Evolutionary conservation across 495 filamentous ascomycete genomes (phyloP), one percentile per base, ranked within the genome.

Genomic region (Xylaria curta): DNA sequence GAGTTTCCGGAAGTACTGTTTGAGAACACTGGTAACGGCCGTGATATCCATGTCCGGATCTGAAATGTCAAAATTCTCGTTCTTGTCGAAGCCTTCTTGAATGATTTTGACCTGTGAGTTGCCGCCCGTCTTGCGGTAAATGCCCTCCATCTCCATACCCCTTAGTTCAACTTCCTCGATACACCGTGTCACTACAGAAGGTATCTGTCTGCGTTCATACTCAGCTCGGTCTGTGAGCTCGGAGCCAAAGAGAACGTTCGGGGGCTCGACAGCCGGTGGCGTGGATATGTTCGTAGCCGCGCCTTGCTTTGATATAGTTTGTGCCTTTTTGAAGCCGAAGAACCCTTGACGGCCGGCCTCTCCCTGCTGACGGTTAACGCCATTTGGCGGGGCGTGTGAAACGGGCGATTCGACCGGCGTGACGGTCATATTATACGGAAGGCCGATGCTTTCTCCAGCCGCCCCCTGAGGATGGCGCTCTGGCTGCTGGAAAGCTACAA

Each of bases 111-210:
- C 91, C 72, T 94, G 92, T 2, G 91, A 91, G 68, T 91, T 91
- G 75, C 95, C 95, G 62, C 97, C 97, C 42, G 94, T 95, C 85
- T 99, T 99, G 72, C 97, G 91, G 84, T 99, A 99, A 74, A 99
- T 97, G 64, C 97, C 97, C 82, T 98, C 95, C 78, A 97, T 88
- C 77, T 98, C 94, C 94, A 99, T 98, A 54, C 96, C 96, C 81
- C 97, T 91, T 28, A 96, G 81, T 81, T 98, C 96, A 66, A 99
- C 97, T 83, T 99, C 96, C 78, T 97, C 93, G 76, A 99, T 97
- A 82, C 97, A 99, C 62, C 94, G 92, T 67, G 91, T 93, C 49
- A 99, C 91, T 60, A 99, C 91, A 76, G 89, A 89, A 28, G 97
- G 97, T 70, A 99, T 96, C 68, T 93, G 89, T 53, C 93, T 90